Percentiles rank a stretch among this genome's conserved stretches.
Evolutionary conservation across 768 basidiomycete genomes (phyloP).

Genomic region (Mrakia frigida): DNA sequence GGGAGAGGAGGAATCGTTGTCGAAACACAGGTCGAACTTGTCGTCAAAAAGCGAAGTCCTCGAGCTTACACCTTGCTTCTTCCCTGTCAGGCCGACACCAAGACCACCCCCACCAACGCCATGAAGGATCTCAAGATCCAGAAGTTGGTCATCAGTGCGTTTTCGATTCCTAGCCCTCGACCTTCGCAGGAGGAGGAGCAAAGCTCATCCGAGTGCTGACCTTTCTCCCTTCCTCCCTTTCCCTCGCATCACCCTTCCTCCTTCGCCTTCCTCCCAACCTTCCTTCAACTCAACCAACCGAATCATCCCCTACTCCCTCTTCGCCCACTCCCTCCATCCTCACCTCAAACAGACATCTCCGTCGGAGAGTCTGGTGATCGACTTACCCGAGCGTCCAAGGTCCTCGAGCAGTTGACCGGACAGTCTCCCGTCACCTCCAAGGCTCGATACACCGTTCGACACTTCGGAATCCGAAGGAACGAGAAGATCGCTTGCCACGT

Average conservation of each 20-base stretch:
- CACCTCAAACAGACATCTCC: constrained; percentile 75
- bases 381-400: constrained; percentile 97
- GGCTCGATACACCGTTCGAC: constrained; percentile 98
- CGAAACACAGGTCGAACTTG: not conserved
- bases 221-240: not conserved
- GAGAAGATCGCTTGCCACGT: constrained; percentile 90
- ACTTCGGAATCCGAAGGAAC: constrained; percentile 98
- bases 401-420: constrained; percentile 97
- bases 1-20: not conserved
- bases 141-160: constrained; percentile 99
- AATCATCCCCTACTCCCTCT: not conserved
- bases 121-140: constrained; percentile 96
- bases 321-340: not conserved
- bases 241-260: too few relatives aligned
- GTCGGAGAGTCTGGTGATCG: constrained; percentile 99
- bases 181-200: not conserved
- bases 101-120: constrained; percentile 58
- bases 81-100: constrained; percentile 43
- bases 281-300: not conserved
- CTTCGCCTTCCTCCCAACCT: too few relatives aligned
- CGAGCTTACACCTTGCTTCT: not conserved
- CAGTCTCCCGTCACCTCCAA: constrained; percentile 99
- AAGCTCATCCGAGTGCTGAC: not conserved
- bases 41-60: not conserved
- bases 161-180: not conserved